These are phyloP conservation scores for Elasticomyces elasticus DNA, from an alignment of 495 filamentous ascomycete species.

Conservation along the genomic window DNA sequence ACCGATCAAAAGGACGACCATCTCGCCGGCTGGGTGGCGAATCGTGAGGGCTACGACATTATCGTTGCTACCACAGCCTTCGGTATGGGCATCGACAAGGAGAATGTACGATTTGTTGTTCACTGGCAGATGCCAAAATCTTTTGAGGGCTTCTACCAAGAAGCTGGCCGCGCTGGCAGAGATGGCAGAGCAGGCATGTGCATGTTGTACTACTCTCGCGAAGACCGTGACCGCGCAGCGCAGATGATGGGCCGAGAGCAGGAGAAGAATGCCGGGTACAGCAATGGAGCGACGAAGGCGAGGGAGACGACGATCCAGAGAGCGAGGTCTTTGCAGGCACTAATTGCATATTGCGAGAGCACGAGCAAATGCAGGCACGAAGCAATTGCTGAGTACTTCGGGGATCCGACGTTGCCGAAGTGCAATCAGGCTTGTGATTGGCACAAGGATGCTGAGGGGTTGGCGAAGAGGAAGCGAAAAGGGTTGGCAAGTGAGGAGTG, in stretches of 20 bases:
- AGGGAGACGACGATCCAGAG: conserved; percentile 14
- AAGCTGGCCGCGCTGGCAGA: conserved; percentile 82
- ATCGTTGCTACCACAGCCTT: conserved; percentile 94
- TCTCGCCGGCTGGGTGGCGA: conserved; percentile 63
- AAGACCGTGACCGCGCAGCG: conserved; percentile 66
- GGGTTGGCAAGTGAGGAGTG: conserved; percentile 63
- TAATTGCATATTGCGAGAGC: conserved; percentile 74
- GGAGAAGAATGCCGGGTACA: conserved; percentile 28
- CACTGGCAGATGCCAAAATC: conserved; percentile 89
- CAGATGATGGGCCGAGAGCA: conserved; percentile 31
- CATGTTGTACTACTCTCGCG: conserved; percentile 77
- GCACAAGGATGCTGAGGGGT: conserved; percentile 60
- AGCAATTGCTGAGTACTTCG: conserved; percentile 72
- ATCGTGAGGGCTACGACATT: conserved; percentile 66
- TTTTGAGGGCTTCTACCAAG: conserved; percentile 93
- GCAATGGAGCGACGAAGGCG: not conserved
- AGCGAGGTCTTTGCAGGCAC: conserved; percentile 31
- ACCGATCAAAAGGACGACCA: conserved; percentile 54
- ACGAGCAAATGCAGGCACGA: conserved; percentile 63
- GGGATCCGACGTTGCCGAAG: conserved; percentile 45
- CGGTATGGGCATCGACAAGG: conserved; percentile 96
- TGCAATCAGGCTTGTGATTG: conserved; percentile 87
- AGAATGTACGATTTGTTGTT: conserved; percentile 83
- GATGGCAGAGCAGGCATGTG: conserved; percentile 80
- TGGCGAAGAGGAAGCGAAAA: conserved; percentile 53